Percentiles rank a stretch among this genome's conserved stretches.
Evolutionary conservation across 345 rosid species (phyloP).

Genomic region (Acer saccharum): DNA sequence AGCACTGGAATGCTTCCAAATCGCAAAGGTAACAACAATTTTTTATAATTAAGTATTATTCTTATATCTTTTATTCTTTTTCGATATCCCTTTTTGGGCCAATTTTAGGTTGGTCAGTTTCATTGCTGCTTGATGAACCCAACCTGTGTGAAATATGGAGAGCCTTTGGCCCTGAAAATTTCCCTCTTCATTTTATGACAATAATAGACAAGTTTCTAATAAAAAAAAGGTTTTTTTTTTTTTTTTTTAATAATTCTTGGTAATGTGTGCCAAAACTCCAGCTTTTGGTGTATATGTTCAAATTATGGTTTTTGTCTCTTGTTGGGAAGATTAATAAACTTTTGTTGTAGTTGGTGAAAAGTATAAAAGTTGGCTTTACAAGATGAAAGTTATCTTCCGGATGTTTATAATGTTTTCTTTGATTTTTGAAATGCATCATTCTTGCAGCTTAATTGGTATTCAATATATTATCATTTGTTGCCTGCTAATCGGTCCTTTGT

Average conservation of each 20-base stretch:
- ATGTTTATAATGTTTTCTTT: neutral
- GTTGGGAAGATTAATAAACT: neutral
- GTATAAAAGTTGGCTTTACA: neutral
- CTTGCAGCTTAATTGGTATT: neutral
- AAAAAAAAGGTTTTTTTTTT: neutral
- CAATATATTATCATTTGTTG: neutral
- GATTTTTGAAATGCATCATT: neutral
- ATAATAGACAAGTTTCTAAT: neutral
- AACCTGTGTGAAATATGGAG: neutral
- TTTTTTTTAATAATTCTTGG: no score
- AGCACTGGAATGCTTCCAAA: constrained; percentile 73
- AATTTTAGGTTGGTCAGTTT: neutral
- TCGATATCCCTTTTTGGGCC: neutral
- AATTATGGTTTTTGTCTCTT: constrained; percentile 1
- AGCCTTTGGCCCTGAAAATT: neutral
- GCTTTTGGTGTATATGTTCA: neutral
- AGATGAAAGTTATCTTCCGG: constrained; percentile 1
- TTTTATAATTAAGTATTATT: neutral
- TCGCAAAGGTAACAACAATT: constrained; percentile 46
- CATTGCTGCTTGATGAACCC: neutral
- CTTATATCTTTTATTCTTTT: neutral
- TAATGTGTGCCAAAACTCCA: neutral
- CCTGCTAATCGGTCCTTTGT: neutral
- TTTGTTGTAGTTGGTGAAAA: neutral
- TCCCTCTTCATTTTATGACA: neutral